Conservation (phyloP, 768 basidiomycete species). For the Rhodosporidiobolus sp. region DNA sequence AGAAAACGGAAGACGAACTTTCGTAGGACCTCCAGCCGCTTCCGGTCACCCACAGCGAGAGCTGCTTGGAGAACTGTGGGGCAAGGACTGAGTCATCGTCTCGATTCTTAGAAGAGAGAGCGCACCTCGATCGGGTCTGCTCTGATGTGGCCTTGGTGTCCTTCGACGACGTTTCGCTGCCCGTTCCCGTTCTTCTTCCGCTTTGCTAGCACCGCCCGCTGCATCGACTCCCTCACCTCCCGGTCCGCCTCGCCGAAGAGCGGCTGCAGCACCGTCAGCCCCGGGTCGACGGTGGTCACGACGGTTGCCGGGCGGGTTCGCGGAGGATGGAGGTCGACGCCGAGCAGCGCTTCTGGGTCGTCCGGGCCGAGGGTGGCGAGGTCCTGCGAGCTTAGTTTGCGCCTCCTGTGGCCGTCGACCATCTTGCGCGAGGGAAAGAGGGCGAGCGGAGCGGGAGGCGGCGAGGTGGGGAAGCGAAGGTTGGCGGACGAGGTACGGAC, state of each 20-base stretch:
- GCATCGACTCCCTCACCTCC: not conserved
- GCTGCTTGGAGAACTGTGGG: slow-evolving; percentile 35
- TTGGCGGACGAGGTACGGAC: too few relatives aligned
- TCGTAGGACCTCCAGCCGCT: slow-evolving; percentile 34
- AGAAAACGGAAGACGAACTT: not conserved
- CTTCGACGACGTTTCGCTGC: slow-evolving; percentile 26
- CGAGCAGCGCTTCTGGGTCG: slow-evolving; percentile 28
- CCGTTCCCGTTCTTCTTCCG: not conserved
- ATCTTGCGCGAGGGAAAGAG: not conserved
- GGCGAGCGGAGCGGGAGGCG: not conserved
- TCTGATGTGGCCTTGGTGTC: slow-evolving; percentile 10
- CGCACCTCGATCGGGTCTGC: slow-evolving; percentile 29
- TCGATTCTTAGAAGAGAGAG: not conserved
- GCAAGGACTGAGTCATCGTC: accelerated
- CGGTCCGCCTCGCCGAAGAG: not conserved
- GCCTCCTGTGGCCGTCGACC: not conserved
- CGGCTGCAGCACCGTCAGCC: slow-evolving; percentile 25
- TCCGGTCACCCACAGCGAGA: slow-evolving; percentile 31
- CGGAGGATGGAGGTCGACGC: slow-evolving; percentile 10
- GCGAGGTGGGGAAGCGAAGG: not conserved
- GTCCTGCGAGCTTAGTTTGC: not conserved
- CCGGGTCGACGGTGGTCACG: slow-evolving; percentile 9
- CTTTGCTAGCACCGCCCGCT: too few relatives aligned
- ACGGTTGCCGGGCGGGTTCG: not conserved
- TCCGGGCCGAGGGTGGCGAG: slow-evolving; percentile 20